Evolutionary conservation across 1,284 basidiomycete species (phyloP), one percentile per base, ranked within the genome.

Genomic region (Ceratobasidium sp.): DNA sequence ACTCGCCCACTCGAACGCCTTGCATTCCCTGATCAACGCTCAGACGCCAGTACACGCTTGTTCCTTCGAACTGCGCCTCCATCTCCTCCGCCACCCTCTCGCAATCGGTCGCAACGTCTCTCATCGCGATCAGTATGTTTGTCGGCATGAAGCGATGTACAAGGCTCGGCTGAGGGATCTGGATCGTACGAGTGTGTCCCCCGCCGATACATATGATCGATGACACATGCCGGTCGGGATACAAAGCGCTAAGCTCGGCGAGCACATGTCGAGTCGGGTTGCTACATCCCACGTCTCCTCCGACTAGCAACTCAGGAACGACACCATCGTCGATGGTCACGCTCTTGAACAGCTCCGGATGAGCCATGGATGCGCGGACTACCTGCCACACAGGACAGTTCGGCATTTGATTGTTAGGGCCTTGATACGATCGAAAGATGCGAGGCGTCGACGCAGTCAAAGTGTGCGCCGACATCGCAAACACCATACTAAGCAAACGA

Each of bases 1-100:
- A 62, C 43, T 48, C 21, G 21, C 32, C 18, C 16, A 14, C 10
- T 36, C 36, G 26, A 1, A 62, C n/a, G 30, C 12, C 23, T 45
- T 61, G 59, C 16, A 45, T 43, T 8, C 59, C 59, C 21, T 61
- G 39, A 10, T 45, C 39, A 14, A 61, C 59, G 34, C 43, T 61
- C 9, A 61, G 28, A 1, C 59, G 34, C 39, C 43, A 61, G 30
- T 61, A 61, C 16, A 36, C 21, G 9, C 8, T 26, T 23, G 30
- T 30, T n/a, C 28, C 60, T 30, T 28, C 43, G 45, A 62, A 62
- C 18, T 41, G 60, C 43, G 16, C 21, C n/a, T 41, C 41, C 41
- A 62, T 62, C 12, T 62, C 60, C 21, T 48, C 23, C 3, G 60
- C 60, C 3, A 62, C 60, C 30, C 60, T 21, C 45, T 61, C 59